Evolutionary conservation across 73 alveolate genomes (phyloP), one percentile per base, ranked within the genome.

Genomic region (Symbiodinium natans): DNA sequence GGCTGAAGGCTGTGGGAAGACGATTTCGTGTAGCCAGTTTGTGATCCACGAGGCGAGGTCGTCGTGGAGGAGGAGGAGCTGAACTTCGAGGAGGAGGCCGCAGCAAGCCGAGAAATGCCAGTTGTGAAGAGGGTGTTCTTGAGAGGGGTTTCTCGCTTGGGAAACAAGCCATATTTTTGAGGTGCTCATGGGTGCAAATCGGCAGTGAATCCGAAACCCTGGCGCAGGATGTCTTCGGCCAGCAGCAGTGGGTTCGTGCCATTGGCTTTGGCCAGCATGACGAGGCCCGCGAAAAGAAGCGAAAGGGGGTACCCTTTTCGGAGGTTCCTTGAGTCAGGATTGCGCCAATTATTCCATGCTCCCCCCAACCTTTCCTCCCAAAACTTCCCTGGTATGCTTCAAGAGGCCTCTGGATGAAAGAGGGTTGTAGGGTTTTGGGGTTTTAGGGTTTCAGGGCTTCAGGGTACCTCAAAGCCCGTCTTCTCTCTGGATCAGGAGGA

Each of bases 201-300:
- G 23, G n/a, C n/a, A n/a, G n/a, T n/a, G n/a, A n/a, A n/a, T n/a
- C n/a, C n/a, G n/a, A n/a, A n/a, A n/a, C n/a, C 8, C 63, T 17
- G 63, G 33, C 31, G n/a, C 40, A 90, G 97, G 97, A 90, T 42
- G 97, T 90, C 31, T 41, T 71, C 31, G 97, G 97, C 17, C 87
- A 41, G 41, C 56, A n/a, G 42, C 89, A 90, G 56, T 90, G 97
- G 97, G 56, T 90, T 77, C 97, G 97, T 41, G 97, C 97, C 80
- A 90, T 90, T 41, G 97, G 97, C 97, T 90, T 90, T 21, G 97
- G 97, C n/a, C 80, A 84, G 38, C 97, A 68, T 40, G 97, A 90
- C 54, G 97, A 90, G 89, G 95, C 39, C 36, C 56, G 27, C 27
- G 80, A 52, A 52, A 15, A 27, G 68, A n/a, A n/a, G 68, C 71